Conservation (phyloP, 139 green algal genomes). For the Coccomyxa sp. region DNA sequence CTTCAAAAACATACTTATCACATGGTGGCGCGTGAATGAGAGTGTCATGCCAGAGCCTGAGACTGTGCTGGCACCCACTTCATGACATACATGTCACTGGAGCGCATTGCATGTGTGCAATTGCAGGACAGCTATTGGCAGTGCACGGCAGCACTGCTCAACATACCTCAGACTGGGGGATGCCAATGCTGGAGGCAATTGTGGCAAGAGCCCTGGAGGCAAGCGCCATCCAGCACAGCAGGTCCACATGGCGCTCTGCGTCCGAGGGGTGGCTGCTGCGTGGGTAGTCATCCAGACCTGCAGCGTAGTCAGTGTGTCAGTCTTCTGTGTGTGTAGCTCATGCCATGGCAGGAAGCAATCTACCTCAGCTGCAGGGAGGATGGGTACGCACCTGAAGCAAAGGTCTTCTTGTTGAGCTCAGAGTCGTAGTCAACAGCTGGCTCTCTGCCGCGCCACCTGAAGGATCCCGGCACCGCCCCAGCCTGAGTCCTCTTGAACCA, state of each 20-base stretch:
- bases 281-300: slow-evolving; percentile 91
- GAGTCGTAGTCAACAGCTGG: slow-evolving; percentile 29
- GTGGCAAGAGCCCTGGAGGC: slow-evolving; percentile 47
- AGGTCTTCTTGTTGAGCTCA: slow-evolving; percentile 93
- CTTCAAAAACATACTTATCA: too few relatives aligned
- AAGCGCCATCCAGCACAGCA: slow-evolving; percentile 90
- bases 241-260: slow-evolving; percentile 87
- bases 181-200: slow-evolving; percentile 30
- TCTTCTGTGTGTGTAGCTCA: too few relatives aligned
- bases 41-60: too few relatives aligned
- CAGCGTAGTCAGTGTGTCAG: background rate
- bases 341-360: too few relatives aligned
- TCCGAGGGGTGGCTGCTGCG: slow-evolving; percentile 80
- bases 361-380: too few relatives aligned
- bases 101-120: too few relatives aligned
- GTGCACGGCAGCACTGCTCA: background rate
- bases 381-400: slow-evolving; percentile 48
- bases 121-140: too few relatives aligned
- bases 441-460: slow-evolving; percentile 65
- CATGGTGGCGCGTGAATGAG: too few relatives aligned
- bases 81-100: too few relatives aligned
- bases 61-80: too few relatives aligned
- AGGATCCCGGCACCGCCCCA: slow-evolving; percentile 55
- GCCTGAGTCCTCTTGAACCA: slow-evolving; percentile 85
- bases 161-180: slow-evolving; percentile 12